Evolutionary conservation across 495 filamentous ascomycete species (phyloP), one percentile per base, ranked within the genome.

Genomic region (Aspergillus nanangensis): DNA sequence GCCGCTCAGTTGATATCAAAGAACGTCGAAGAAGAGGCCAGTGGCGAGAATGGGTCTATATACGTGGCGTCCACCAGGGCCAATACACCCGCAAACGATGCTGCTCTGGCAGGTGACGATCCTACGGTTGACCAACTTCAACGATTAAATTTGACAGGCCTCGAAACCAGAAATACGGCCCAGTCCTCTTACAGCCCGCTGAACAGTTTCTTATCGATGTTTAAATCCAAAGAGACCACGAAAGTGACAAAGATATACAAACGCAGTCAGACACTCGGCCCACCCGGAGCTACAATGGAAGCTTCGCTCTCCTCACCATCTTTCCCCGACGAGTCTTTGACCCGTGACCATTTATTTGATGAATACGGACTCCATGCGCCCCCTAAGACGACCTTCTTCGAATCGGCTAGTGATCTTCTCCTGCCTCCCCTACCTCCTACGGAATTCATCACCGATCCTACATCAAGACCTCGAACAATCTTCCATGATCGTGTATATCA

Each of bases 401-500:
- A 98, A 69, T 89, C 92, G 1, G 93, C 93, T 2, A 86, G 88
- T 9, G 91, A 97, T 58, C 66, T 98, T 15, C 75, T 98, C 19
- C 92, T 90, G 66, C 93, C 94, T 2, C 93, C 89, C 9, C 65
- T 97, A 2, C 92, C 93, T 11, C 77, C 86, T 0, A 72, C 76
- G 3, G 81, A 87, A 23, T 98, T 88, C 58, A 73, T 98, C 25
- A 75, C 87, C 44, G 82, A 96, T 45, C 91, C 92, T 11, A 75
- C 83, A 24, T 81, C 80, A 38, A 86, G 93, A n/a, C 80, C 88
- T 5, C 80, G 87, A 29, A 95, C 94, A 10, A 97, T 98, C 47
- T 96, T 96, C 67, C 93, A 98, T 67, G 93, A 97, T 62, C 85
- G 93, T 11, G 78, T 97, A 20, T 98, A 98, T 64, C 87, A 91